These are phyloP conservation scores for Goffeauzyma gilvescens DNA, from an alignment of 768 basidiomycete species.

Conservation along the genomic window DNA sequence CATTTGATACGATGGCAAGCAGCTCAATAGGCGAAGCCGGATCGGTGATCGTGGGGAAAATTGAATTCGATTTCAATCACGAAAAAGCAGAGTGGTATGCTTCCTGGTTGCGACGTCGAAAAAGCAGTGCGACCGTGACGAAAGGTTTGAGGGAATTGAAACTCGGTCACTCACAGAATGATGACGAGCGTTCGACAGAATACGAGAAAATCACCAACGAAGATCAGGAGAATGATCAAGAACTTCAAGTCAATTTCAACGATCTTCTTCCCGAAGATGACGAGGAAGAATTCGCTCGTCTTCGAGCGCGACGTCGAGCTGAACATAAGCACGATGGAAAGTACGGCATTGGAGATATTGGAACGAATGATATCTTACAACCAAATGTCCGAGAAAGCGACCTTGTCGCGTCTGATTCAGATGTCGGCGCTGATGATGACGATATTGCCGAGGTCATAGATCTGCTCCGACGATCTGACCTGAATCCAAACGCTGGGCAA, in stretches of 20 bases:
- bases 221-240: not conserved
- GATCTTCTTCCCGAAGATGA: too few species aligned
- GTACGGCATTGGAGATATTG: too few species aligned
- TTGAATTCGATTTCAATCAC: slow-evolving; percentile 74
- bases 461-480: slow-evolving; percentile 4
- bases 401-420: too few species aligned
- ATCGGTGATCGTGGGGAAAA: slow-evolving; percentile 44
- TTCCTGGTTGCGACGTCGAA: slow-evolving; percentile 39
- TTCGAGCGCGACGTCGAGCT: not conserved
- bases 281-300: slow-evolving; percentile 1
- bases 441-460: not conserved
- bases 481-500: not conserved
- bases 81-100: slow-evolving; percentile 59
- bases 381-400: not conserved
- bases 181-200: too few species aligned
- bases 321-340: too few species aligned
- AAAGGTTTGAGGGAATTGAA: not conserved
- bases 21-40: too few species aligned
- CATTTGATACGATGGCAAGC: too few species aligned
- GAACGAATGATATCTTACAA: too few species aligned
- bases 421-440: too few species aligned
- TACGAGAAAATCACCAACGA: not conserved
- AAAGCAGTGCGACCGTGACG: not conserved
- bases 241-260: not conserved
- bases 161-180: too few species aligned